Evolutionary conservation across 805 yeast genomes (phyloP), one percentile per base, ranked within the genome.

Genomic region (Lipomyces japonicus): DNA sequence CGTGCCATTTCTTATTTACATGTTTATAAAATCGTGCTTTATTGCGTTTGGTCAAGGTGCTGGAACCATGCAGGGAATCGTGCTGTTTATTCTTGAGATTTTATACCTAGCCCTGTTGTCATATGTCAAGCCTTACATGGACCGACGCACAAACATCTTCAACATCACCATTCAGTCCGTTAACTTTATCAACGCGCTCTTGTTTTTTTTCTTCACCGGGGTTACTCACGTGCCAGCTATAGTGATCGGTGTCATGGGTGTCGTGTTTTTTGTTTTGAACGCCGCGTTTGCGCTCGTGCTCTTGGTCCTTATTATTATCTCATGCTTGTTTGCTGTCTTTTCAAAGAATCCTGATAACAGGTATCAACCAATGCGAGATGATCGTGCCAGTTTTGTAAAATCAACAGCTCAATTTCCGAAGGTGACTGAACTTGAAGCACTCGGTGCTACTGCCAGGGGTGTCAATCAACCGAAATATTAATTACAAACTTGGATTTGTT

Each of bases 321-420:
- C 96, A 1, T 90, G 97, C 71, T 73, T 82, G 4, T 72, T 88
- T 68, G 96, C 96, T 0, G 68, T 93, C 61, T 59, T 90, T 28
- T 83, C 85, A 67, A 88, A 85, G 74, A 89, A 93, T 67, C 97
- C 98, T 46, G 98, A 93, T 69, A 80, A 91, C 7, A 79, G 95
- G 61, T 93, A 93, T 72, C 91, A 88, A 71, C 97, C 96, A 55
- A 85, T 91, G 84, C 85, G 84, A 61, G 98, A 93, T 68, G 98
- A 93, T 65, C 80, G 98, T 66, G 93, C 86, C 44, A 86, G 96
- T n/a, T 93, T 93, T 67, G 86, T 93, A 64, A 65, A 57, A 50
- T 60, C 51, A 36, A 51, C 41, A 44, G 50, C 34, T 55, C 57
- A 28, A 58, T 65, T 45, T 30, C 46, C 67, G 42, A 75, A 70